phyloP scores from a whole-genome alignment of 176 grass and related monocot genomes.

The Rhynchospora breviuscula region DNA sequence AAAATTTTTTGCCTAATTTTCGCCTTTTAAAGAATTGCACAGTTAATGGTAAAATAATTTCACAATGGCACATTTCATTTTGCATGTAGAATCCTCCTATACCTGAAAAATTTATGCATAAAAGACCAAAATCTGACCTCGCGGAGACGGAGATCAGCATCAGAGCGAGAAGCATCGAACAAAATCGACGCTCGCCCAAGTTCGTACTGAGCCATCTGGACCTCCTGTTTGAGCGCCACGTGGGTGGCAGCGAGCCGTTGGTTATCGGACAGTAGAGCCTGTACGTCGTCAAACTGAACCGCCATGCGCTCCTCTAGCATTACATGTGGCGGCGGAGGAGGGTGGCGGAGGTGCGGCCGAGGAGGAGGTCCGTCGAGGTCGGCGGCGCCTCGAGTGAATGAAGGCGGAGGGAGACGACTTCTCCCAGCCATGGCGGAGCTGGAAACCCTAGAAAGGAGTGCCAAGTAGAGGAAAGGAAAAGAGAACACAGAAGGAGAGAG shows the following conservation, averaged over 20 bases:
- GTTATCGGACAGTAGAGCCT: constrained; percentile 66
- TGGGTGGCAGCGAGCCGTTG: constrained; percentile 94
- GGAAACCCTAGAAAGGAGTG: constrained; percentile 7
- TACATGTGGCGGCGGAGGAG: constrained; percentile 34
- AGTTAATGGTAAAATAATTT: neutral
- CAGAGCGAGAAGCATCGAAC: constrained; percentile 44
- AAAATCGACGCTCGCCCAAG: constrained; percentile 43
- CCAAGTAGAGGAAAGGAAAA: neutral
- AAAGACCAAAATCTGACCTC: constrained; percentile 35
- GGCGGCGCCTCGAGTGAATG: constrained; percentile 18
- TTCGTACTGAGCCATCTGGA: constrained; percentile 61
- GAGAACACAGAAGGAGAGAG: too few species aligned
- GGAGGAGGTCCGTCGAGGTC: constrained; percentile 27
- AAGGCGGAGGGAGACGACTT: constrained; percentile 32
- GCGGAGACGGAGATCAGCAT: constrained; percentile 65
- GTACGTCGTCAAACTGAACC: constrained; percentile 73
- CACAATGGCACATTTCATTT: neutral
- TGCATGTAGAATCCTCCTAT: neutral
- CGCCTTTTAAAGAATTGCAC: neutral
- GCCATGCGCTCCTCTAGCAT: constrained; percentile 81
- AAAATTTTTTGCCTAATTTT: neutral
- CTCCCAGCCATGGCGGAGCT: constrained; percentile 46
- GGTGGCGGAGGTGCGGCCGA: constrained; percentile 28
- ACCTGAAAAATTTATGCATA: neutral
- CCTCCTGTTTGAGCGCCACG: constrained; percentile 91